Evolutionary conservation across 2,329 filamentous ascomycete genomes (phyloP), one percentile per base, ranked within the genome.

Genomic region (Colletotrichum sp.): DNA sequence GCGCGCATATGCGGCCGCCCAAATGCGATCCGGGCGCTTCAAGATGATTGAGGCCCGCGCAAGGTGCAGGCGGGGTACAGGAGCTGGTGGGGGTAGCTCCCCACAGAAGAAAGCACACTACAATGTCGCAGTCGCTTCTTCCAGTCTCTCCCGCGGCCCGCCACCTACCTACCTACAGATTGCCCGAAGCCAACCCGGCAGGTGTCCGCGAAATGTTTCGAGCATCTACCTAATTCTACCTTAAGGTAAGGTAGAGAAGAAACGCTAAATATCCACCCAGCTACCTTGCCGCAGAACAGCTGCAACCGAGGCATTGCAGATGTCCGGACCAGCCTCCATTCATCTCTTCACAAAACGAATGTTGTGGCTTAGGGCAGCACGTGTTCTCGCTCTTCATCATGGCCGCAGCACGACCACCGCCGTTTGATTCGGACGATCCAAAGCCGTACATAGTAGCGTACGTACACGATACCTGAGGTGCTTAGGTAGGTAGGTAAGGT

Each of bases 51-150:
- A 47, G 21, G 43, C 43, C 43, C n/a, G n/a, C 43, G n/a, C 27
- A 13, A 72, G 58, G 27, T 58, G 51, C 59, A 62, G 62, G 72
- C 69, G 72, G 72, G 72, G 72, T 67, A 71, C 68, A 72, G 62
- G 38, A 66, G 24, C 66, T 38, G 67, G 68, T 38, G 51, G 68
- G 68, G 62, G 29, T 71, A 66, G 71, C 62, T 74, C 72, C 57
- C 63, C 72, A 66, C 72, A 65, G 21, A 71, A 31, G 64, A 57
- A 38, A 58, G n/a, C 31, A 66, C 43, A 8, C 38, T 12, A 7
- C 24, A 31, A 57, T 57, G 54, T 29, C 13, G 43, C 43, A 21
- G 43, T 51, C 43, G 33, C 33, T 21, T 24, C n/a, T 12, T 21
- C 34, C n/a, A 21, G 43, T 47, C 43, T 47, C 43, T 47, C 18